Evolutionary conservation across 768 basidiomycete genomes (phyloP), one percentile per base, ranked within the genome.

Genomic region (Hygrophoropsis aurantiaca): DNA sequence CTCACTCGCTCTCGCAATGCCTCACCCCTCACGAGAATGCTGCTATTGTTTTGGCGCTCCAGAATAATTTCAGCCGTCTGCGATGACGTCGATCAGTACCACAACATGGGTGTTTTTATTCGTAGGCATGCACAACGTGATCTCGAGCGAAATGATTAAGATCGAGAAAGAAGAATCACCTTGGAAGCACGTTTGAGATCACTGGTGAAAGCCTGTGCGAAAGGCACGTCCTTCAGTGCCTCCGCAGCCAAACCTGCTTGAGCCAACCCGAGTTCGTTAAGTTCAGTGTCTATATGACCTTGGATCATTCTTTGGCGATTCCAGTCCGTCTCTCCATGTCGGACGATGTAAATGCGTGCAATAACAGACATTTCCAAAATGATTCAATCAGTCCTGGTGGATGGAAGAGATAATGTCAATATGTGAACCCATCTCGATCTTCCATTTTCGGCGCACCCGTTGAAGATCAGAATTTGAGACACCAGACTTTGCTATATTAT

Each of bases 271-370:
- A 62, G 66, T 13, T 72, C 76, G 54, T 90, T 90, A 58, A 92
- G 72, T 33, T 63, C 52, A 6, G 82, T 83, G 65, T 92, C 85
- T 46, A 80, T 56, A 8, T 92, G 90, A 34, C 90, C 90, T 70
- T 92, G 89, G 37, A 88, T 76, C 47, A 86, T 79, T 20, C 72
- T 70, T 5, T 68, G 65, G 43, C 72, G 66, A 64, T 90, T 90
- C 58, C 77, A 82, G 34, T 81, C 74, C 20, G 89, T 91, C 70
- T 91, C 87, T 16, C 87, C 89, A 55, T 91, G 89, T 35, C 89
- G 81, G 40, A 89, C 75, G 51, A 89, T 67, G 59, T 84, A 87
- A 37, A 90, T 54, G 44, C 72, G 71, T 20, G 75, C 73, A 21
- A 69, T 57, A 44, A 60, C 49, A 60, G 70, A 66, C 34, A 50